Evolutionary conservation across 1,139 yeast genomes (phyloP).

Genomic region (Taphrina confusa): DNA sequence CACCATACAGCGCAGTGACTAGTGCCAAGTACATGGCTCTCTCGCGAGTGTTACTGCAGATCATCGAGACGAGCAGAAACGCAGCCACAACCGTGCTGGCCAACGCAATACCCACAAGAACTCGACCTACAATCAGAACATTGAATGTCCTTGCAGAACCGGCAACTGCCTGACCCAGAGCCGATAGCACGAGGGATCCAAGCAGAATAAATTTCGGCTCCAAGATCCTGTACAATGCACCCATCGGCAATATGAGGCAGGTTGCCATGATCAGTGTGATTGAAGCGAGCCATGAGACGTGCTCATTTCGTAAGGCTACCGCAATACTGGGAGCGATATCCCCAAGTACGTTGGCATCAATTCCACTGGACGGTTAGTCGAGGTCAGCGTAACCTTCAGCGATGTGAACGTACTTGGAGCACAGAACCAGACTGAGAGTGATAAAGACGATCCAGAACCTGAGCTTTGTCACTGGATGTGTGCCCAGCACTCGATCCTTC

Average conservation of each 20-base stretch:
- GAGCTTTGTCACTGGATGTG: neutral
- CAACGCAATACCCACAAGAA: constrained; percentile 5
- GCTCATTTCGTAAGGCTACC: neutral
- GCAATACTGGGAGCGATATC: constrained; percentile 17
- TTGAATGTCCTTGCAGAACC: constrained; percentile 4
- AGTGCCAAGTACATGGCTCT: constrained; percentile 10
- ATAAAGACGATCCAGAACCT: constrained; percentile 1
- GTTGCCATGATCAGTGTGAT: neutral
- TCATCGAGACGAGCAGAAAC: constrained; percentile 6
- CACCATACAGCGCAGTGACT: constrained; percentile 20
- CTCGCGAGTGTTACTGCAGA: constrained; percentile 9
- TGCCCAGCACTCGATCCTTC: neutral
- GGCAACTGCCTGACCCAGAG: constrained; percentile 5
- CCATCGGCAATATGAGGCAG: neutral
- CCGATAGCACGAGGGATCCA: neutral
- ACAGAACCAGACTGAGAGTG: constrained; percentile 1
- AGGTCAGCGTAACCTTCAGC: neutral
- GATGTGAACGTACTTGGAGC: neutral
- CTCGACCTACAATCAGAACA: constrained; percentile 11
- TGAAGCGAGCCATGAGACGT: constrained; percentile 15
- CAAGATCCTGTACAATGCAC: neutral
- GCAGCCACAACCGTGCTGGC: constrained; percentile 9
- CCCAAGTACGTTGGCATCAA: constrained; percentile 16
- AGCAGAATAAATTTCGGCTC: constrained; percentile 17
- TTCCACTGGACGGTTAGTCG: constrained; percentile 10